phyloP scores from a whole-genome alignment of 768 basidiomycete species.

The Serendipita vermifera region DNA sequence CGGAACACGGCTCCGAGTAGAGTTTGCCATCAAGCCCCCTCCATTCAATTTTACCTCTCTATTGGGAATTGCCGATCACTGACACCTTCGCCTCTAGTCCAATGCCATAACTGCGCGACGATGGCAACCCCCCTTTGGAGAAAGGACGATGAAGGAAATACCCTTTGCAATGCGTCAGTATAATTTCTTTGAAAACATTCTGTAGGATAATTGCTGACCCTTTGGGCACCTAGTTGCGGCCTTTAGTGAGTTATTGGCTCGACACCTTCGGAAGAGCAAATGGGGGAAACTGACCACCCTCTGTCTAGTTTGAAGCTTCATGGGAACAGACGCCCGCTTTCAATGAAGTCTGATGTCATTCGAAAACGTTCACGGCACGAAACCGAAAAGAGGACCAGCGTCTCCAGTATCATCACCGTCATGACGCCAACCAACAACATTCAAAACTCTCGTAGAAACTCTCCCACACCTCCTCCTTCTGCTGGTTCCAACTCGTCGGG shows the following conservation, averaged over 20 bases:
- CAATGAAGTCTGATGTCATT: slow-evolving; percentile 85
- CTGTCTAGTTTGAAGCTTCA: slow-evolving; percentile 62
- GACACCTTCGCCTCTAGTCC: slow-evolving; percentile 34
- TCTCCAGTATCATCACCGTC: slow-evolving; percentile 7
- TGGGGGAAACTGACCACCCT: slow-evolving; percentile 14
- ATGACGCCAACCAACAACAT: neutral
- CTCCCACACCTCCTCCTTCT: slow-evolving; percentile 1
- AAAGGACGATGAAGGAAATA: slow-evolving; percentile 84
- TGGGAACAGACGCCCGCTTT: slow-evolving; percentile 73
- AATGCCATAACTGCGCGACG: slow-evolving; percentile 84
- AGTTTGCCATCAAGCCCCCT: too few relatives aligned
- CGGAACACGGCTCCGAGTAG: too few relatives aligned
- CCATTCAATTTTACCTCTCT: too few relatives aligned
- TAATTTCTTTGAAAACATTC: slow-evolving; percentile 8
- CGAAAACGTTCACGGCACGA: slow-evolving; percentile 78
- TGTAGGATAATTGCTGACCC: slow-evolving; percentile 11
- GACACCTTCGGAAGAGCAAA: neutral
- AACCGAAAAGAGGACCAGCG: slow-evolving; percentile 18
- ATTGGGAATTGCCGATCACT: too few relatives aligned
- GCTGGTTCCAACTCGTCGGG: slow-evolving; percentile 7
- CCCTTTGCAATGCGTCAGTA: slow-evolving; percentile 79
- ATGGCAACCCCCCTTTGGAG: slow-evolving; percentile 82
- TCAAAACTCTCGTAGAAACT: slow-evolving; percentile 1
- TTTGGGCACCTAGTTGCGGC: slow-evolving; percentile 43
- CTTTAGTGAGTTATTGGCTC: slow-evolving; percentile 41